A percentile compares a stretch with the other conserved stretches of the same genome.
These are phyloP conservation scores for Avicennia marina DNA, from an alignment of 257 asterid genomes.

Conservation along the genomic window DNA sequence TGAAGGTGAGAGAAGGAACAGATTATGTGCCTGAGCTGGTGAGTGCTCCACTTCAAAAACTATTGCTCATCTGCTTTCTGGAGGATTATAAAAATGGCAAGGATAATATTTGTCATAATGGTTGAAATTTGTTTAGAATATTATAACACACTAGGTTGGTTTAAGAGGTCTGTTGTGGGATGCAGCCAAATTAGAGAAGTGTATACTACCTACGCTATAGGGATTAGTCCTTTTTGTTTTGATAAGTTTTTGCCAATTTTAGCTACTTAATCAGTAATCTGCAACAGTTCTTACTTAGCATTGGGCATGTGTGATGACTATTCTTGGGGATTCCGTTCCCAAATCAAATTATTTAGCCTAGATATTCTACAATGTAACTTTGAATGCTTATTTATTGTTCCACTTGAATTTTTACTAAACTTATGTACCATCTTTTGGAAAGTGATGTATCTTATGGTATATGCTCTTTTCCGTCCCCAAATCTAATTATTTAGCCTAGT, in stretches of 20 bases:
- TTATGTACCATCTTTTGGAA: no score
- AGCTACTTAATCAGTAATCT: no score
- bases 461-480: no score
- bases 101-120: not conserved
- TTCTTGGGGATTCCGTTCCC: not conserved
- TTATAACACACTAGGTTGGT: not conserved
- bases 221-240: not conserved
- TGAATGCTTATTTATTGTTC: no score
- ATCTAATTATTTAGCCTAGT: no score
- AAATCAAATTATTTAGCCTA: not conserved
- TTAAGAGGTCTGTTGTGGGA: not conserved
- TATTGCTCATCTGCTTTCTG: not conserved
- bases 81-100: not conserved
- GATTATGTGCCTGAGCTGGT: constrained; percentile 87
- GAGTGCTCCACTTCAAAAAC: constrained; percentile 28
- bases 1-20: constrained; percentile 65
- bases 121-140: not conserved
- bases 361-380: no score
- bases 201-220: no score
- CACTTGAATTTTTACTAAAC: no score
- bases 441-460: no score
- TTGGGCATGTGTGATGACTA: not conserved
- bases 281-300: not conserved
- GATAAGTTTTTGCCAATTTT: not conserved
- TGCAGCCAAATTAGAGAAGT: no score